These are phyloP conservation scores for Fusarium virguliforme DNA, from an alignment of 2,329 filamentous ascomycete genomes.

Conservation along the genomic window DNA sequence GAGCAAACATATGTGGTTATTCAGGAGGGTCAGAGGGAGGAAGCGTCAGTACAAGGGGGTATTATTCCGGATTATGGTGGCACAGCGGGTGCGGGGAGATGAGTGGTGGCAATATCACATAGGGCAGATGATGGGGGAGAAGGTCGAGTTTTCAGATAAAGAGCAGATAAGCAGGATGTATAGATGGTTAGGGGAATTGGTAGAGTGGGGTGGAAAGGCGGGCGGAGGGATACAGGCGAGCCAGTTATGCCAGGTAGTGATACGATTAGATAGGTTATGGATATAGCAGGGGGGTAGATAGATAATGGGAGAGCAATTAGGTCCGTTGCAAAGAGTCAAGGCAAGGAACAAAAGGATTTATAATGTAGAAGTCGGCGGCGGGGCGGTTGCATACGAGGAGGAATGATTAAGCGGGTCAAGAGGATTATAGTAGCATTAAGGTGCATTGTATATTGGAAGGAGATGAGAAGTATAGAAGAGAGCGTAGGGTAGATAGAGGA, in stretches of 20 bases:
- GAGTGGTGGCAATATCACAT: not conserved
- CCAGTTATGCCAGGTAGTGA: not conserved
- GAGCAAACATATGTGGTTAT: not conserved
- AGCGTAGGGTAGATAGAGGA: too few species aligned
- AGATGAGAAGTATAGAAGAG: too few species aligned
- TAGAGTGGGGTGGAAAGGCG: not conserved
- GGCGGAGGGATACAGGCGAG: not conserved
- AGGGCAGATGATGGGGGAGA: not conserved
- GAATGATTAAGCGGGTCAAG: too few species aligned
- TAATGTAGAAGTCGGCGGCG: too few species aligned
- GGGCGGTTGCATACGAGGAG: too few species aligned
- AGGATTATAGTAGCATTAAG: too few species aligned
- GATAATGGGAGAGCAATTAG: too few species aligned
- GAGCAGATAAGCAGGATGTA: not conserved
- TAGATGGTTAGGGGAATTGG: not conserved
- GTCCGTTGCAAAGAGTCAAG: too few species aligned
- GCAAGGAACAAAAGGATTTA: too few species aligned
- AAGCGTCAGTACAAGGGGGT: not conserved
- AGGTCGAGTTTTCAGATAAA: not conserved
- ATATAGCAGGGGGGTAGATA: conserved; percentile 1
- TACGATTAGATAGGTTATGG: not conserved
- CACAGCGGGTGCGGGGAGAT: not conserved
- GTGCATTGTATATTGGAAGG: too few species aligned
- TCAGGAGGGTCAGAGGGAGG: not conserved
- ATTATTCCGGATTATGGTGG: not conserved